Base-by-base conservation (phyloP, 2,329 filamentous ascomycete species). In the Botryosphaeria agaves region DNA sequence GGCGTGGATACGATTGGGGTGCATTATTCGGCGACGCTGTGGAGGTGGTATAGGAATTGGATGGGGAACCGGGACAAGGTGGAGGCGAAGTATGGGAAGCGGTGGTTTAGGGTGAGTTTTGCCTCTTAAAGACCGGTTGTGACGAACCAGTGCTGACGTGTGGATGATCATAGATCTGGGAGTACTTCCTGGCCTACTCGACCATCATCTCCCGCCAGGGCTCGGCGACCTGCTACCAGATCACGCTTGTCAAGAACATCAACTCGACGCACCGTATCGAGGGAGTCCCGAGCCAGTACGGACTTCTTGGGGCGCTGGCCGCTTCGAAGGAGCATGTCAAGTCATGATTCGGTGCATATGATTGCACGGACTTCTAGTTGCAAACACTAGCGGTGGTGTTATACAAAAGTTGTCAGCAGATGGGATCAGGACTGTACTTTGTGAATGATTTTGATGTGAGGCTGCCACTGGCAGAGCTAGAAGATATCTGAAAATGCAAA, bases 21-120 rank as follows among this genome's bases (percentile, higher is more conserved):
- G 26, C 89, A 95, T 65, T 95, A 94, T 63, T 92, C 83, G 30
- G 84, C 84, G 31, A 95, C 89, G 17, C 64, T 98, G 38, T 95
- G 89, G 89, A 72, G 81, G 51, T 95, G 89, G 89, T 95, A 95
- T 66, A 71, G 89, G 42, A 95, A 95, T 70, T 95, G 89, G 89
- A 69, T 94, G 55, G 83, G 66, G 58, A 95, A 95, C 69, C 66
- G 69, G 43, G 82, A 92, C 35, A 91, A 92, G 64, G 80, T 94
- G 37, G 72, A 79, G 56, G 83, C 80, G 50, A 95, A 94, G 69
- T 95, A 95, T 52, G 89, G 89, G 48, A 75, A 78, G 51, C 69
- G 81, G 50, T 98, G 89, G 89, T 98, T 81, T 72, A 76, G 87
- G 55, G 80, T 85, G 68, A 63, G 78, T n/a, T n/a, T n/a, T n/a